Percentiles rank a stretch among this genome's conserved stretches.
Evolutionary conservation across 176 grass and related monocot genomes (phyloP).

Genomic region (Stipa capillata): DNA sequence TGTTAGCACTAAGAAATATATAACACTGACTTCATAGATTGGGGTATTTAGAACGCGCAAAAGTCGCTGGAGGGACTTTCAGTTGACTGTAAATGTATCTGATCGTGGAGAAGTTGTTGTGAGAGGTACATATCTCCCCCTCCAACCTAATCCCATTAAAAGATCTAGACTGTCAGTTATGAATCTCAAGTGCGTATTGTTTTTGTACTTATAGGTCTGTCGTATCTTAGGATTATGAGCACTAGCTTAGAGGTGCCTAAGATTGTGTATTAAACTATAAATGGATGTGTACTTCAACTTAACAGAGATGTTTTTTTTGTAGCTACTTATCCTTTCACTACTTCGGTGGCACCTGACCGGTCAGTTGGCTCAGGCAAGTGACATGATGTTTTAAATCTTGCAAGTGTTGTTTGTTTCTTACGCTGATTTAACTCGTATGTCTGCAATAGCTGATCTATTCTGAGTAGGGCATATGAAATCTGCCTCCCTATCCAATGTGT

Average conservation of each 20-base stretch:
- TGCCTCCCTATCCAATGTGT: too few relatives aligned
- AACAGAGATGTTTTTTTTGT: not conserved
- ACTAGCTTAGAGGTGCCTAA: not conserved
- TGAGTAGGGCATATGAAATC: too few relatives aligned
- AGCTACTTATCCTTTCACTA: not conserved
- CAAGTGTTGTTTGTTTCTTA: too few relatives aligned
- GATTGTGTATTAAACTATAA: not conserved
- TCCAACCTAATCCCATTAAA: not conserved
- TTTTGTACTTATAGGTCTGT: not conserved
- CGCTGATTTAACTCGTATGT: too few relatives aligned
- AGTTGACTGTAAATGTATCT: not conserved
- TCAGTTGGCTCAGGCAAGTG: not conserved
- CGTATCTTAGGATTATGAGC: not conserved
- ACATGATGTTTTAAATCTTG: too few relatives aligned
- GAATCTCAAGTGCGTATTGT: not conserved
- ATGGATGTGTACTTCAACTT: not conserved
- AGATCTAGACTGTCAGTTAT: not conserved
- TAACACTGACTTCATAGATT: not conserved
- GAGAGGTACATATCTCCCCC: not conserved
- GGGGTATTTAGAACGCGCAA: not conserved
- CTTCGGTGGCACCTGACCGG: not conserved
- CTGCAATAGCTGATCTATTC: too few relatives aligned
- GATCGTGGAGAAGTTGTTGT: not conserved
- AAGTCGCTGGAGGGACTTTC: not conserved
- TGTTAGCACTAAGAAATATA: too few relatives aligned